A percentile compares a stretch with the other conserved stretches of the same genome.
phyloP scores from a whole-genome alignment of 768 basidiomycete species.

The Pleurotus giganteus region DNA sequence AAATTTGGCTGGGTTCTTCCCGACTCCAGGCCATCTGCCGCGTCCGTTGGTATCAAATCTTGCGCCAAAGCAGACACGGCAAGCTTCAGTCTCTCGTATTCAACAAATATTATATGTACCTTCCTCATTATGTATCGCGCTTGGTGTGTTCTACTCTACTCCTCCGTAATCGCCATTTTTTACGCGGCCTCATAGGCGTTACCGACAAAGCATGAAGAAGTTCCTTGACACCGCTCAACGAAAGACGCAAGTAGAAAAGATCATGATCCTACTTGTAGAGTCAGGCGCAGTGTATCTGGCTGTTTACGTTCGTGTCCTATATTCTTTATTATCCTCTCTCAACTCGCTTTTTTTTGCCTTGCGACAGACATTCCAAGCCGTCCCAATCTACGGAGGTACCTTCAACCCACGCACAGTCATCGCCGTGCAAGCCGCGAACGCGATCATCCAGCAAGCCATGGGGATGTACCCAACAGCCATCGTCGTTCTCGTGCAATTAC shows the following conservation, averaged over 20 bases:
- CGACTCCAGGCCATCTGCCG: constrained; percentile 21
- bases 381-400: constrained; percentile 26
- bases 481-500: constrained; percentile 27
- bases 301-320: constrained; percentile 21
- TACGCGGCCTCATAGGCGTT: constrained; percentile 14
- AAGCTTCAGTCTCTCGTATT: constrained; percentile 28
- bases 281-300: constrained; percentile 26
- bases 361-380: constrained; percentile 25
- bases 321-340: not conserved
- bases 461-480: constrained; percentile 29
- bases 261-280: constrained; percentile 25
- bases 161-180: not conserved
- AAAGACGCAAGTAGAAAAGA: constrained; percentile 24
- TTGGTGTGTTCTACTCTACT: constrained; percentile 16
- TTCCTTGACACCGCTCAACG: constrained; percentile 23
- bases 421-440: constrained; percentile 25
- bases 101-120: constrained; percentile 28
- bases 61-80: constrained; percentile 25
- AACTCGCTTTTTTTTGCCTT: not conserved
- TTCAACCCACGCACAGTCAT: constrained; percentile 19
- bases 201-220: constrained; percentile 22
- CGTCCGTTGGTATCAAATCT: constrained; percentile 20
- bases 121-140: constrained; percentile 24
- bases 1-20: constrained; percentile 23
- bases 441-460: constrained; percentile 27